Conservation (phyloP, 306 rosid species). For the Rosa rugosa region DNA sequence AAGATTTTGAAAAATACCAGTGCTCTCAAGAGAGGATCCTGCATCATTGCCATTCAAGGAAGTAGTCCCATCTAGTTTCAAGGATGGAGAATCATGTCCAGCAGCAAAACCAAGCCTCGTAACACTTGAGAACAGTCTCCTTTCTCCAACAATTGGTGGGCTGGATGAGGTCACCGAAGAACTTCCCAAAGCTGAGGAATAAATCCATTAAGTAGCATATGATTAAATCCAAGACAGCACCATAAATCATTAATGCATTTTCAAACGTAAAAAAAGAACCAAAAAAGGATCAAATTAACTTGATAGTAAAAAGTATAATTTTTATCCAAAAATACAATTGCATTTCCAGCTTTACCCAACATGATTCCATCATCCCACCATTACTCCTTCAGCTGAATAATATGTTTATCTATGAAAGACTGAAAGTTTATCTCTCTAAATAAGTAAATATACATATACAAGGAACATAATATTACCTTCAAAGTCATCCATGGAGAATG, state of each 20-base stretch:
- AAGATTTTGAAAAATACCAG: slow-evolving; percentile 40
- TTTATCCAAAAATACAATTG: neutral
- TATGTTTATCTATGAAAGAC: neutral
- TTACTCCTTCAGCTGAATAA: neutral
- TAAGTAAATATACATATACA: neutral
- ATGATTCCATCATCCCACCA: neutral
- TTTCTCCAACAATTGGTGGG: slow-evolving; percentile 69
- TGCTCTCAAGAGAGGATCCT: slow-evolving; percentile 37
- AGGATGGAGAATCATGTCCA: slow-evolving; percentile 83
- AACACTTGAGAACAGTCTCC: slow-evolving; percentile 77
- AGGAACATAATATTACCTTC: slow-evolving; percentile 59
- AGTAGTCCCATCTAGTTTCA: slow-evolving; percentile 62
- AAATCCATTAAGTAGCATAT: neutral
- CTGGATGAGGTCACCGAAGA: slow-evolving; percentile 58
- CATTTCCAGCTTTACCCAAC: neutral
- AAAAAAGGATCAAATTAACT: neutral
- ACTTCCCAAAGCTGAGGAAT: slow-evolving; percentile 70
- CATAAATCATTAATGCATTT: too few species aligned
- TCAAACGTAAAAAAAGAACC: slow-evolving; percentile 1
- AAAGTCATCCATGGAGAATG: slow-evolving; percentile 89
- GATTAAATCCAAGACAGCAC: neutral
- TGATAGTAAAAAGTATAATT: neutral
- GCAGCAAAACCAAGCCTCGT: slow-evolving; percentile 94
- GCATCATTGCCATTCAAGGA: slow-evolving; percentile 26
- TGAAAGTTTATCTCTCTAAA: neutral